phyloP scores from a whole-genome alignment of 164 flowering plant genomes.

The Annona squamosa region DNA sequence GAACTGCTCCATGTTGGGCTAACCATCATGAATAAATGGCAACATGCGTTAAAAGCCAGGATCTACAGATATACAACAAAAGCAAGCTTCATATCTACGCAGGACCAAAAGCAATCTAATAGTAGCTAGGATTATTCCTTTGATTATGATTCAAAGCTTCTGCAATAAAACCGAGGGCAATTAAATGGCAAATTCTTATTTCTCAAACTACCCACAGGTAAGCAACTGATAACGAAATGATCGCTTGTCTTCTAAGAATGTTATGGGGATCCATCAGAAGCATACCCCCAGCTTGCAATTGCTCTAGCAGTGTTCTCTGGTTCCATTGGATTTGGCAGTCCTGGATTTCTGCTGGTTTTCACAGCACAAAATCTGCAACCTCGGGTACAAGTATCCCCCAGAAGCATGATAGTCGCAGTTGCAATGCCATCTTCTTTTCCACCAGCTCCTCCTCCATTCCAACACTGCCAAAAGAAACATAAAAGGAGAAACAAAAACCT shows the following conservation, averaged over 20 bases:
- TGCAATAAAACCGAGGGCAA: no score
- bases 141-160: no score
- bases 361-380: constrained; percentile 98
- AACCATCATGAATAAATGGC: no score
- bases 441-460: constrained; percentile 72
- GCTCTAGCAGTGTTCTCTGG: constrained; percentile 89
- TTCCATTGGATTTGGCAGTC: constrained; percentile 94
- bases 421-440: constrained; percentile 68
- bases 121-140: no score
- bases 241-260: background rate
- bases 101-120: no score
- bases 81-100: no score
- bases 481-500: background rate
- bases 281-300: constrained; percentile 90
- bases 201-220: no score
- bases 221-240: background rate
- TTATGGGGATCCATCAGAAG: background rate
- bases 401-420: constrained; percentile 91
- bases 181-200: no score
- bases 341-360: constrained; percentile 80
- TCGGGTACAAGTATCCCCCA: constrained; percentile 94
- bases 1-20: no score
- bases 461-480: constrained; percentile 42
- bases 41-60: no score
- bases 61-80: no score